Percentiles rank a stretch among this genome's conserved stretches.
Conservation (phyloP, 2,329 filamentous ascomycete species). For the Proliferodiscus dingleyae region DNA sequence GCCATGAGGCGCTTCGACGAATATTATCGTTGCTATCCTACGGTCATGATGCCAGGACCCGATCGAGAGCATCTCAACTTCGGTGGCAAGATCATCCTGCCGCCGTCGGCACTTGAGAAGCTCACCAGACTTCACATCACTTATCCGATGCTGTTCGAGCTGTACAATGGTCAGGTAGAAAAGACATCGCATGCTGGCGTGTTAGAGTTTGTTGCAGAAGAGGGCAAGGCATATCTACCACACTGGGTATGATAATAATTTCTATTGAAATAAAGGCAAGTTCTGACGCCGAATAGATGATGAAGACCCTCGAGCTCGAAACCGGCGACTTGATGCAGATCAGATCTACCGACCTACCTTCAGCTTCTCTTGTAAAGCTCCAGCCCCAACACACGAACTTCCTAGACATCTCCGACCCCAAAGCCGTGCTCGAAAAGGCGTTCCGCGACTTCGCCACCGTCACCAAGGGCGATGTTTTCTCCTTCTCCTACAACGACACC, state of each 20-base stretch:
- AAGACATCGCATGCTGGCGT: slow-evolving; percentile 90
- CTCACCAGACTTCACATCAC: slow-evolving; percentile 93
- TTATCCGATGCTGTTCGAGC: slow-evolving; percentile 95
- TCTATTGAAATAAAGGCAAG: background rate
- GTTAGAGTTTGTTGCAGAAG: slow-evolving; percentile 94
- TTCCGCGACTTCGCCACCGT: slow-evolving; percentile 94
- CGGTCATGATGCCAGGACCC: slow-evolving; percentile 87
- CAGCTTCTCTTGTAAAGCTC: slow-evolving; percentile 90
- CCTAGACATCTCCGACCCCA: slow-evolving; percentile 94
- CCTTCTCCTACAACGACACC: slow-evolving; percentile 93
- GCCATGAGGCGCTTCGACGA: slow-evolving; percentile 83
- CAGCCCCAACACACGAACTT: slow-evolving; percentile 92
- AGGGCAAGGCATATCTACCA: slow-evolving; percentile 92
- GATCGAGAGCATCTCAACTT: slow-evolving; percentile 89
- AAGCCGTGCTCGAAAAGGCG: slow-evolving; percentile 92
- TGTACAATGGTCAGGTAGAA: slow-evolving; percentile 78
- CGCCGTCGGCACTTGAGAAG: slow-evolving; percentile 94
- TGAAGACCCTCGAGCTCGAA: slow-evolving; percentile 85
- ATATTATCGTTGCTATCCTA: slow-evolving; percentile 95
- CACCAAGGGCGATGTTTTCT: slow-evolving; percentile 91
- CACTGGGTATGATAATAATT: slow-evolving; percentile 67
- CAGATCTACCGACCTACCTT: slow-evolving; percentile 87
- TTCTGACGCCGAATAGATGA: slow-evolving; percentile 57
- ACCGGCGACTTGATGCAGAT: slow-evolving; percentile 93
- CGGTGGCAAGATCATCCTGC: slow-evolving; percentile 95